Evolutionary conservation across 2,329 filamentous ascomycete genomes (phyloP).

Genomic region (Xylariaceae sp.): DNA sequence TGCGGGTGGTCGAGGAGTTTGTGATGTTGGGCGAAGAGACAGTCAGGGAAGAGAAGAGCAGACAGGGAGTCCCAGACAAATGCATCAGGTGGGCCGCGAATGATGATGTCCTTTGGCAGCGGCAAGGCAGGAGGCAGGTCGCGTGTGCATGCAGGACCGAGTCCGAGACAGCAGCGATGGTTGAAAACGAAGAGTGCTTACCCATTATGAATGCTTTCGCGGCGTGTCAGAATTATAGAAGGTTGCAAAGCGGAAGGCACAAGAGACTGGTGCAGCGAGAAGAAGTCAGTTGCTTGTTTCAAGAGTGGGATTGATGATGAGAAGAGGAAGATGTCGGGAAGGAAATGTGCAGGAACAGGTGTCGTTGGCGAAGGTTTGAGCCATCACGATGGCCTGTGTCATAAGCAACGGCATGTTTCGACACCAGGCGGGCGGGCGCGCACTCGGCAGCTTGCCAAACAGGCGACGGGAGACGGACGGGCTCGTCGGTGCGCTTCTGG

Average conservation of each 20-base stretch:
- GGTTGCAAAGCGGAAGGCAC: slow-evolving; percentile 25
- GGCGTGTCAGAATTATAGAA: slow-evolving; percentile 28
- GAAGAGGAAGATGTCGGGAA: not conserved
- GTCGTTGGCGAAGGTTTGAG: not conserved
- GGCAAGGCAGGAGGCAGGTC: slow-evolving; percentile 17
- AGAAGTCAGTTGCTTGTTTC: slow-evolving; percentile 24
- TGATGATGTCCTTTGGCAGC: slow-evolving; percentile 17
- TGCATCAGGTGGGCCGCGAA: slow-evolving; percentile 6
- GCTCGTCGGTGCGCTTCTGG: no score
- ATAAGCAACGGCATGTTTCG: no score
- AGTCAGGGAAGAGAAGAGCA: slow-evolving; percentile 7
- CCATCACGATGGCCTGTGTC: no score
- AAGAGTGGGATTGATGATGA: slow-evolving; percentile 8
- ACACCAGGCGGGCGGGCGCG: no score
- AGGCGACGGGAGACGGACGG: no score
- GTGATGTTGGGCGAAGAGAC: slow-evolving; percentile 19
- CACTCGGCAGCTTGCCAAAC: no score
- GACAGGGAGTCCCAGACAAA: slow-evolving; percentile 9
- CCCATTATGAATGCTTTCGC: slow-evolving; percentile 42
- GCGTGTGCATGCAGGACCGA: slow-evolving; percentile 19
- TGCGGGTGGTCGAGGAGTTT: slow-evolving; percentile 26
- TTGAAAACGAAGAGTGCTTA: slow-evolving; percentile 39
- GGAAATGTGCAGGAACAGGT: no score
- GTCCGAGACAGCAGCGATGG: slow-evolving; percentile 21
- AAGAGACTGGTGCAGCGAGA: slow-evolving; percentile 23